phyloP scores from a whole-genome alignment of 345 rosid species.

The Luvunga scandens region DNA sequence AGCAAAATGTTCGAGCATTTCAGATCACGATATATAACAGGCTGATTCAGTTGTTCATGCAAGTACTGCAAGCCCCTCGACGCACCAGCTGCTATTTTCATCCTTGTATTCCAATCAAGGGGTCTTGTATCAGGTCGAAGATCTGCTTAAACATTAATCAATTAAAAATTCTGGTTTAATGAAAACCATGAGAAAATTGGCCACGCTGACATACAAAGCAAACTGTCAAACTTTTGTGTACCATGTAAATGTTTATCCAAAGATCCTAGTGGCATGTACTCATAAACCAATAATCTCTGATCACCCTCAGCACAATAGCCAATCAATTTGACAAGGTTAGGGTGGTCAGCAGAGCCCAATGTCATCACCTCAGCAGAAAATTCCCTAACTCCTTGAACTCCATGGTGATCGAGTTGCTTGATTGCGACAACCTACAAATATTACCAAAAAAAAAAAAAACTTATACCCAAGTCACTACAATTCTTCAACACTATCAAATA shows the following conservation, averaged over 20 bases:
- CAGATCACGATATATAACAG: conserved; percentile 86
- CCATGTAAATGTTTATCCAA: conserved; percentile 83
- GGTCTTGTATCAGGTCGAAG: conserved; percentile 40
- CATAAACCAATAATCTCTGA: conserved; percentile 83
- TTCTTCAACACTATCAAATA: background rate
- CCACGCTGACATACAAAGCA: background rate
- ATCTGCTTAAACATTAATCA: conserved; percentile 32
- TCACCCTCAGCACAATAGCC: conserved; percentile 92
- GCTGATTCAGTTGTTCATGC: conserved; percentile 71
- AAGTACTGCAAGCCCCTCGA: conserved; percentile 82
- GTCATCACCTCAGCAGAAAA: conserved; percentile 84
- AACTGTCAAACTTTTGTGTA: conserved; percentile 28
- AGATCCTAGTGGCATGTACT: conserved; percentile 84
- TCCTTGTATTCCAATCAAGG: conserved; percentile 82
- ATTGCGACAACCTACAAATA: conserved; percentile 74
- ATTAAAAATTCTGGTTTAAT: background rate
- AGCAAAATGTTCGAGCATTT: conserved; percentile 90
- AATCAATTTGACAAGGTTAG: conserved; percentile 80
- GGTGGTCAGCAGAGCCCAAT: conserved; percentile 71
- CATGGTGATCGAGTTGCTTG: conserved; percentile 86
- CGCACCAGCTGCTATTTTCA: conserved; percentile 91
- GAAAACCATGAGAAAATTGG: background rate
- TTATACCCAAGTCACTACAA: conserved; percentile 1
- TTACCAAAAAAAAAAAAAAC: background rate
- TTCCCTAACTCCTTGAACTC: conserved; percentile 80